Base-by-base conservation (phyloP, 129 eudicot species). In the Scalesia atractyloides region DNA sequence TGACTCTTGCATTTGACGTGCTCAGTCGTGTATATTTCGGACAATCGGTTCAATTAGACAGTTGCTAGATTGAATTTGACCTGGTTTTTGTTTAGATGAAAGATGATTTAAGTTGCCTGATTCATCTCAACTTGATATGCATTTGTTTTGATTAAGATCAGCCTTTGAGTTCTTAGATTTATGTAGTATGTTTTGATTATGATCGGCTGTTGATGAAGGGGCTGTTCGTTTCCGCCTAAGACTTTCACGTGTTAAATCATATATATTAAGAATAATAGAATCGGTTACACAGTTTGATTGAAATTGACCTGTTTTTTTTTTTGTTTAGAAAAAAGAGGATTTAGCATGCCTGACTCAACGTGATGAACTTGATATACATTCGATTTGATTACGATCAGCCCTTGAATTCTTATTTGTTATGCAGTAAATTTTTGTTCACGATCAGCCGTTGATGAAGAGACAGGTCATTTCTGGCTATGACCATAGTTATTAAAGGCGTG, bases 1-100 rank as follows among this genome's bases (percentile, higher is more conserved):
- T 64, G 33, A n/a, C 19, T 64, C 52, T 39, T 41, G n/a, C 69
- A 43, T 65, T 65, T 19, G 36, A 18, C n/a, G 37, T 65, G 37
- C 6, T 62, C 34, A 1, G 7, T 37, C 16, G 47, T 34, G 10
- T 36, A 6, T 62, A 12, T n/a, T 14, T 63, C 14, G 67, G 19
- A 9, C 11, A 7, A 34, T 62, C 48, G 16, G 11, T 33, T 54
- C 13, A 2, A 4, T 59, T 24, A 14, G 15, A 7, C 48, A 4
- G 49, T n/a, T 63, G 26, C 16, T n/a, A 34, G 51, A 33, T 22
- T 15, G 47, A n/a, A 49, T 8, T 39, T 63, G 56, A 69, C 24
- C 41, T 13, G 15, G 34, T 15, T 72, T 54, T 3, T 20, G 6
- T 34, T 34, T 33, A 69, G 62, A 4, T 69, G 48, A 15, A 69